Evolutionary conservation across 352 stramenopile genomes (phyloP), one percentile per base, ranked within the genome.

Genomic region (Pythium sp.): DNA sequence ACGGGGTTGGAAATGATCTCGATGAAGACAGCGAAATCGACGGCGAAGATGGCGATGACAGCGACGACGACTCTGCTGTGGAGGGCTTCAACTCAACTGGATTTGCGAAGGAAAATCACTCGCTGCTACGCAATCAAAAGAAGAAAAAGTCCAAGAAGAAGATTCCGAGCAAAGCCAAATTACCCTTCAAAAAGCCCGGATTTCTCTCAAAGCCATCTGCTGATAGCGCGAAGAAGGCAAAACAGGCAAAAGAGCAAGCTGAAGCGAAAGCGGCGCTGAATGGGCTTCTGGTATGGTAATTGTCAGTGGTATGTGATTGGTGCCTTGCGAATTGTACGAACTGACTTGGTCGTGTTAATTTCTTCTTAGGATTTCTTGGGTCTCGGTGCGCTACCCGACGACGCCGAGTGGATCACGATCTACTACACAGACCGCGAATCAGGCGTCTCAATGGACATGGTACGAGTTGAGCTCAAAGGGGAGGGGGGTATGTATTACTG

Each of bases 381-480:
- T 1, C 80, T 95, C 46, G 89, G 91, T 5, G 77, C 85, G 20
- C 73, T 96, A 0, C 81, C 82, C 0, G 86, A 94, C 12, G 84
- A 92, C 36, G 86, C 82, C 0, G 84, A 91, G 47, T 94, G 84
- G 84, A 79, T 94, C 28, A 77, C 80, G 4, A 89, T 95, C 47
- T 79, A 90, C 58, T 94, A 90, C 67, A 90, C 80, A 0, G 87
- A 94, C 53, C 81, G 86, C 5, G 84, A 92, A 62, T 82, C 79
- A 1, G 86, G 70, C 0, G 66, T 80, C 4, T 90, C 86, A 0
- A 83, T 90, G 65, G 72, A 85, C 57, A 91, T 94, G 86, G 80
- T 88, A 26, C 5, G 56, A 22, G 7, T 34, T 2, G 26, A 9
- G 8, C 20, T 43, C 4, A 26, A 41, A 26, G 24, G 41, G 1